These are phyloP conservation scores for Beauveria sp. DNA, from an alignment of 2,329 filamentous ascomycete genomes.

Conservation along the genomic window DNA sequence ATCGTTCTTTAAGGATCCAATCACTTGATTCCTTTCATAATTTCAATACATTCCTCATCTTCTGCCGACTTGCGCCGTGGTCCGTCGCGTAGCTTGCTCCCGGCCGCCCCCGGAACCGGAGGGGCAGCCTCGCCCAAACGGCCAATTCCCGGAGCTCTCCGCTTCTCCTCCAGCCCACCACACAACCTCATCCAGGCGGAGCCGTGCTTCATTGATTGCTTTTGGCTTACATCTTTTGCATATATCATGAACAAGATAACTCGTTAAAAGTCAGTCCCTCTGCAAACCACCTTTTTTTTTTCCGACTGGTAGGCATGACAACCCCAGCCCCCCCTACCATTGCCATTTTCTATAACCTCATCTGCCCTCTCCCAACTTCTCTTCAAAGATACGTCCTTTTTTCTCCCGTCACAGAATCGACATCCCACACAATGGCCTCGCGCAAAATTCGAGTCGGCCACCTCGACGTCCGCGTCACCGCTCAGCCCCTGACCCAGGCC, in stretches of 20 bases:
- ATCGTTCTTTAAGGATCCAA: neutral
- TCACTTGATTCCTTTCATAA: neutral
- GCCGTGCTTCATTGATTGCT: neutral
- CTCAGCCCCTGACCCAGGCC: constrained; percentile 58
- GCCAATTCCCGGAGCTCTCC: neutral
- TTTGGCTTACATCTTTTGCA: neutral
- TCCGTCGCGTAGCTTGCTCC: neutral
- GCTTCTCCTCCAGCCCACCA: neutral
- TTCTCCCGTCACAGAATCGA: neutral
- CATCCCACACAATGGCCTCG: neutral
- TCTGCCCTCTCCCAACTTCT: neutral
- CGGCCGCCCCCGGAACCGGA: constrained; percentile 9
- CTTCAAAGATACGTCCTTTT: neutral
- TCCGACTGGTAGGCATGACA: neutral
- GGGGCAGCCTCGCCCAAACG: neutral
- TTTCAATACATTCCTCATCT: no score
- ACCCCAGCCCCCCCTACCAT: neutral
- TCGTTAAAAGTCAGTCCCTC: neutral
- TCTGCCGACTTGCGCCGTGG: constrained; percentile 2
- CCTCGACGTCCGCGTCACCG: constrained; percentile 34
- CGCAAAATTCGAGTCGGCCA: constrained; percentile 12
- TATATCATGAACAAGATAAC: neutral
- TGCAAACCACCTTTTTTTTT: neutral
- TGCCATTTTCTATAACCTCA: neutral
- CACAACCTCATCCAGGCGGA: neutral